Conservation (phyloP, 192 early-diverging fungal genomes). For the Thoreauomyces humboldtii region DNA sequence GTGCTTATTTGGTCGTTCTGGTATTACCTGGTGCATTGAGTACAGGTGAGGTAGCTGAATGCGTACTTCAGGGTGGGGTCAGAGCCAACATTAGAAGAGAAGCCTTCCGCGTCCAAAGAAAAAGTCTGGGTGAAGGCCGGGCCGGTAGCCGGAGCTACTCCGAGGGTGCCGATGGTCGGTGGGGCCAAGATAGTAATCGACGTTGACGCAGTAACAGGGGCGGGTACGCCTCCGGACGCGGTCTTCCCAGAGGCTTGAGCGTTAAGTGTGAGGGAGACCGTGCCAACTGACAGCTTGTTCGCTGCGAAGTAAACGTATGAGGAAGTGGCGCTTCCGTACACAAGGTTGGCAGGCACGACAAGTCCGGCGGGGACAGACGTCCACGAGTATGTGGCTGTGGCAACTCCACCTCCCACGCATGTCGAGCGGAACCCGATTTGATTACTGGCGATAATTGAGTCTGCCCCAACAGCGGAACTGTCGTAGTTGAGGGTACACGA, state of each 20-base stretch:
- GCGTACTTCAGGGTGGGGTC: neutral
- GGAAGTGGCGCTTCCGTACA: neutral
- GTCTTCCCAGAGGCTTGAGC: neutral
- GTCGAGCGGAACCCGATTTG: neutral
- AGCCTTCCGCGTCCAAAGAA: neutral
- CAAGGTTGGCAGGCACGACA: neutral
- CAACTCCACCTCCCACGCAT: slow-evolving; percentile 3
- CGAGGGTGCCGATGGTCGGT: neutral
- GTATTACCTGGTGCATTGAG: too few species aligned
- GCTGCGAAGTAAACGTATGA: neutral
- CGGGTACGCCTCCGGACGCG: neutral
- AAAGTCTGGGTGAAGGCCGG: neutral
- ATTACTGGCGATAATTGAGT: neutral
- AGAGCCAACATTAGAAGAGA: neutral
- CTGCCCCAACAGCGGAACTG: neutral
- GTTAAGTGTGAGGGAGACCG: neutral
- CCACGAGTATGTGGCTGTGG: neutral
- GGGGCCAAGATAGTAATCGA: neutral
- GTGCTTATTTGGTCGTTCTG: too few species aligned
- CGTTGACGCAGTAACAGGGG: neutral
- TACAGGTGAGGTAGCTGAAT: neutral
- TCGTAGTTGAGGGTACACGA: slow-evolving; percentile 1
- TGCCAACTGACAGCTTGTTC: neutral
- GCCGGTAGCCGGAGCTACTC: neutral
- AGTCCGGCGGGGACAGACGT: neutral